Conservation (phyloP, 208 protist genomes). For the Leishmania turanica region DNA sequence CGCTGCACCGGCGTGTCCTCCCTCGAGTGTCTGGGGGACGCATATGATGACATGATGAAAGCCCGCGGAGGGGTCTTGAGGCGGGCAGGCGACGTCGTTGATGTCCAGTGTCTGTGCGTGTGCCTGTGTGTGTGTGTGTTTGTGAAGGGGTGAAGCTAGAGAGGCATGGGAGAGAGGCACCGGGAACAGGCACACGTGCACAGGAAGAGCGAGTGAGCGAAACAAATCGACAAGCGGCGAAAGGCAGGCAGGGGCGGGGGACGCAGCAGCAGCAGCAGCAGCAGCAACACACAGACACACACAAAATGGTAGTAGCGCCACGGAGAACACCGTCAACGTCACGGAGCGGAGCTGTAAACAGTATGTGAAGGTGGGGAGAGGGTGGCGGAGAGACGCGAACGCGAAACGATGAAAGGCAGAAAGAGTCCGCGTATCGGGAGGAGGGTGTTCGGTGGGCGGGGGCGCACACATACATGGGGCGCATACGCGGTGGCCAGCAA, state of each 20-base stretch:
- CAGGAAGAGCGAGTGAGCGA: background rate
- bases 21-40: background rate
- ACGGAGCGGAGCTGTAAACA: background rate
- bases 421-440: background rate
- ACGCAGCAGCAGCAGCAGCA: background rate
- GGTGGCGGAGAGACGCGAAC: background rate
- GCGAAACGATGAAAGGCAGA: background rate
- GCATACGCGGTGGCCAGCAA: background rate
- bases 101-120: constrained; percentile 2
- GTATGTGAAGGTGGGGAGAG: background rate
- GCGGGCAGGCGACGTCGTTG: background rate
- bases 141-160: background rate
- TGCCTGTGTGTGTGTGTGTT: constrained; percentile 9
- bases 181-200: background rate
- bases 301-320: background rate
- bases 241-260: background rate
- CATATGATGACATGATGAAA: background rate
- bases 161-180: background rate
- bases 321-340: background rate
- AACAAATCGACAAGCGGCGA: background rate
- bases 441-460: background rate
- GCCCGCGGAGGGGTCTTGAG: background rate
- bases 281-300: background rate
- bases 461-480: background rate
- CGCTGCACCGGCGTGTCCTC: constrained; percentile 16